Percentiles rank a stretch among this genome's conserved stretches.
These are phyloP conservation scores for Russula earlei DNA, from an alignment of 768 basidiomycete species.

Conservation along the genomic window DNA sequence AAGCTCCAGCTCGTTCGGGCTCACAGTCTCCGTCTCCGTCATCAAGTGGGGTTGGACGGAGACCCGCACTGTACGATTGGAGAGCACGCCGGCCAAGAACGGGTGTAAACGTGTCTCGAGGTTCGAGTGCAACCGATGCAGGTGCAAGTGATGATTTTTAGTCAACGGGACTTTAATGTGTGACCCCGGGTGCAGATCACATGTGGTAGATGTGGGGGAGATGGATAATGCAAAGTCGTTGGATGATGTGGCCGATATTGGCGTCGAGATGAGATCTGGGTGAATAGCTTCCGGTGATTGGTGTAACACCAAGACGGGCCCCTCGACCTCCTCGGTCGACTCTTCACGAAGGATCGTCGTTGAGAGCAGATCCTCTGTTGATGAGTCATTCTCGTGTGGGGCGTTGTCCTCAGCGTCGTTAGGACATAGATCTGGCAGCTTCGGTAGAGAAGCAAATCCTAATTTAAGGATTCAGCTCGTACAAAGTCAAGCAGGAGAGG, in stretches of 20 bases:
- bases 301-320: slow-evolving; percentile 40
- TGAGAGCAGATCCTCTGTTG: slow-evolving; percentile 42
- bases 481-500: not conserved
- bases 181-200: not conserved
- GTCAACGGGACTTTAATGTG: not conserved
- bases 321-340: slow-evolving; percentile 49
- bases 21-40: slow-evolving; percentile 17
- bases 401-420: slow-evolving; percentile 21
- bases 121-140: slow-evolving; percentile 59
- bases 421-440: slow-evolving; percentile 24
- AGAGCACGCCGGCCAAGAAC: slow-evolving; percentile 71
- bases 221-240: slow-evolving; percentile 1
- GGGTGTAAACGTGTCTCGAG: slow-evolving; percentile 66
- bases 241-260: slow-evolving; percentile 10
- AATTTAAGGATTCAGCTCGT: not conserved
- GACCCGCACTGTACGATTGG: slow-evolving; percentile 52
- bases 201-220: not conserved
- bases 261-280: slow-evolving; percentile 4
- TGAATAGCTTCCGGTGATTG: slow-evolving; percentile 8
- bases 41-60: slow-evolving; percentile 44
- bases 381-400: slow-evolving; percentile 24
- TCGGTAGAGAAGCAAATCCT: slow-evolving; percentile 19
- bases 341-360: slow-evolving; percentile 44
- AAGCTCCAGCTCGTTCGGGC: slow-evolving; percentile 1
- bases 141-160: slow-evolving; percentile 18